A percentile compares a stretch with the other conserved stretches of the same genome.
Evolutionary conservation across 164 flowering plant species (phyloP).

Genomic region (Nymphaea thermarum): DNA sequence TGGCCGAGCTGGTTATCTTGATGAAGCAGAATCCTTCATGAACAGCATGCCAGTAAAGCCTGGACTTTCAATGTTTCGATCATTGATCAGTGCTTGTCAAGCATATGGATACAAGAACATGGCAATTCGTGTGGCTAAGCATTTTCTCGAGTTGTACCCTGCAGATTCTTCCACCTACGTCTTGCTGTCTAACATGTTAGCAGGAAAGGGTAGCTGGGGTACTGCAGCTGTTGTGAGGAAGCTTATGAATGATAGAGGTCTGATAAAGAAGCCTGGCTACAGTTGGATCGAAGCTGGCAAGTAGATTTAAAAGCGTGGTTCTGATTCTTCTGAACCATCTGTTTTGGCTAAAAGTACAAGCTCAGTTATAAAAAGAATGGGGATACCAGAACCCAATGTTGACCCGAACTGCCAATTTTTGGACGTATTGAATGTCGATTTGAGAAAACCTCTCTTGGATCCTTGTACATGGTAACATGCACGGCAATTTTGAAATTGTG

Average conservation of each 20-base stretch:
- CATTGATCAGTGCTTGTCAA: constrained; percentile 38
- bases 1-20: constrained; percentile 34
- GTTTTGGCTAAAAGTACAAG: no score
- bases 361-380: no score
- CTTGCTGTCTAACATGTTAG: constrained; percentile 28
- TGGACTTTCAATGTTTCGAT: constrained; percentile 26
- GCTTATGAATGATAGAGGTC: constrained; percentile 34
- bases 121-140: constrained; percentile 25
- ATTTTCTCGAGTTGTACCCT: constrained; percentile 26
- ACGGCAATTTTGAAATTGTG: no score
- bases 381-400: no score
- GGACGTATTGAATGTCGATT: no score
- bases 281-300: constrained; percentile 28
- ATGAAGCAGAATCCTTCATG: constrained; percentile 40
- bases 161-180: constrained; percentile 41
- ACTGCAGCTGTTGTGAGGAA: constrained; percentile 26
- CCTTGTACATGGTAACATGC: no score
- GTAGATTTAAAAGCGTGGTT: background rate
- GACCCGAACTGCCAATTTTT: no score
- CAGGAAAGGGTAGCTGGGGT: constrained; percentile 31
- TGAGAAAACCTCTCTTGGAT: no score
- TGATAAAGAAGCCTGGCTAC: constrained; percentile 34
- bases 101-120: constrained; percentile 37
- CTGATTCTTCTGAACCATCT: no score
- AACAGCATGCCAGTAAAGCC: constrained; percentile 29